Evolutionary conservation across 108 stramenopile genomes (phyloP).

Genomic region (Nitzschia palea): DNA sequence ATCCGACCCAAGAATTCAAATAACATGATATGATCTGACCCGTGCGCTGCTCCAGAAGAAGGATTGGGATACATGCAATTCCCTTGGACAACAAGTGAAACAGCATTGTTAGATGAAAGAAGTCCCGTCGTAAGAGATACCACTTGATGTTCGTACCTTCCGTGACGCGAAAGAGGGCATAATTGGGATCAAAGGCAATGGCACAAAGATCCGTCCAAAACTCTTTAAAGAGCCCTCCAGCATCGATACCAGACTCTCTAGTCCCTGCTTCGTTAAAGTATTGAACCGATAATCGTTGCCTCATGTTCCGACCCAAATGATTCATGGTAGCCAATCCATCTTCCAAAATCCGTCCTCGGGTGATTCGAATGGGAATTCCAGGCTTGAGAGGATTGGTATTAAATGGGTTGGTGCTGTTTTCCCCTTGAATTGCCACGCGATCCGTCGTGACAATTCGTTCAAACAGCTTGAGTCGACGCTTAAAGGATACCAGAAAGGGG

Average conservation of each 20-base stretch:
- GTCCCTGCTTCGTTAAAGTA: constrained; percentile 84
- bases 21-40: constrained; percentile 71
- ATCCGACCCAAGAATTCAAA: constrained; percentile 94
- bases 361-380: constrained; percentile 78
- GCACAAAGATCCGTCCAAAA: constrained; percentile 90
- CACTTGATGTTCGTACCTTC: constrained; percentile 47
- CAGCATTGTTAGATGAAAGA: neutral
- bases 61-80: constrained; percentile 94
- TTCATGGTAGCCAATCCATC: constrained; percentile 82
- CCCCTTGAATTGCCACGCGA: constrained; percentile 35
- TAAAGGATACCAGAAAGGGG: constrained; percentile 87
- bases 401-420: constrained; percentile 54
- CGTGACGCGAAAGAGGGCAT: constrained; percentile 90
- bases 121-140: neutral
- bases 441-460: constrained; percentile 76
- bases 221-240: constrained; percentile 98
- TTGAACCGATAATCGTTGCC: constrained; percentile 77
- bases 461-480: constrained; percentile 82
- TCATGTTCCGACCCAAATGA: constrained; percentile 76
- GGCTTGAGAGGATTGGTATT: constrained; percentile 56
- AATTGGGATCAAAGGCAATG: constrained; percentile 89
- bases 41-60: constrained; percentile 69
- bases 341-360: constrained; percentile 81
- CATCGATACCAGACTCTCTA: constrained; percentile 91
- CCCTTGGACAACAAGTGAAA: constrained; percentile 14